A percentile compares a stretch with the other conserved stretches of the same genome.
These are phyloP conservation scores for Lithohypha guttulata DNA, from an alignment of 2,329 filamentous ascomycete genomes.

Conservation along the genomic window DNA sequence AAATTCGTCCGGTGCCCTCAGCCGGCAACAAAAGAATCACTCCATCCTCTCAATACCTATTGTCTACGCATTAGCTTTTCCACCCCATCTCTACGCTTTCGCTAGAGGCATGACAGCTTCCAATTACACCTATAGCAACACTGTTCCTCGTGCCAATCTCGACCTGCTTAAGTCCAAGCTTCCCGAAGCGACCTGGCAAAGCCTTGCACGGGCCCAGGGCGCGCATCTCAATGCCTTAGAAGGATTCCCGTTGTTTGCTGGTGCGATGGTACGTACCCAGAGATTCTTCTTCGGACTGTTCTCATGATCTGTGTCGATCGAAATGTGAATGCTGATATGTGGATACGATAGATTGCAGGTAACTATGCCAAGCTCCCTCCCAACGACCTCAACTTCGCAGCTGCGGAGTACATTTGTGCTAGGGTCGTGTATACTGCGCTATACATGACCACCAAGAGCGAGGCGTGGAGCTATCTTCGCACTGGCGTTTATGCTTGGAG, in stretches of 20 bases:
- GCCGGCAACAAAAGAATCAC: conserved; percentile 3
- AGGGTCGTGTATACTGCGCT: conserved; percentile 27
- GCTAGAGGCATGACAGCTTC: conserved; percentile 26
- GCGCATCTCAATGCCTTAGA: conserved; percentile 30
- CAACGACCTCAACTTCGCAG: conserved; percentile 25
- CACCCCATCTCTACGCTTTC: conserved; percentile 26
- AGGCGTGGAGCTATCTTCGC: conserved; percentile 26
- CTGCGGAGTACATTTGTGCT: conserved; percentile 26
- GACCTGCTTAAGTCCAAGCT: conserved; percentile 23
- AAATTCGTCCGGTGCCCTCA: background rate
- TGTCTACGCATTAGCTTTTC: conserved; percentile 25
- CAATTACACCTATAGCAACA: conserved; percentile 24
- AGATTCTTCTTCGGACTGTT: no score
- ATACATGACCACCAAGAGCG: conserved; percentile 27
- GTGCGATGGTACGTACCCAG: conserved; percentile 27
- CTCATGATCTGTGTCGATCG: no score
- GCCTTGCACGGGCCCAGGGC: conserved; percentile 24
- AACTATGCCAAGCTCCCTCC: conserved; percentile 26
- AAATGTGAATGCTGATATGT: no score
- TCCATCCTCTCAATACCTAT: conserved; percentile 26
- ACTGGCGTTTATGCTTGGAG: conserved; percentile 27
- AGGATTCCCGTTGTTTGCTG: conserved; percentile 27
- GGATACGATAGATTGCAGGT: conserved; percentile 26
- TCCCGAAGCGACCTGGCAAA: conserved; percentile 17
- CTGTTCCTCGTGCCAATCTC: conserved; percentile 27